These are phyloP conservation scores for Porodaedalea pini DNA, from an alignment of 1,284 basidiomycete species.

Conservation along the genomic window DNA sequence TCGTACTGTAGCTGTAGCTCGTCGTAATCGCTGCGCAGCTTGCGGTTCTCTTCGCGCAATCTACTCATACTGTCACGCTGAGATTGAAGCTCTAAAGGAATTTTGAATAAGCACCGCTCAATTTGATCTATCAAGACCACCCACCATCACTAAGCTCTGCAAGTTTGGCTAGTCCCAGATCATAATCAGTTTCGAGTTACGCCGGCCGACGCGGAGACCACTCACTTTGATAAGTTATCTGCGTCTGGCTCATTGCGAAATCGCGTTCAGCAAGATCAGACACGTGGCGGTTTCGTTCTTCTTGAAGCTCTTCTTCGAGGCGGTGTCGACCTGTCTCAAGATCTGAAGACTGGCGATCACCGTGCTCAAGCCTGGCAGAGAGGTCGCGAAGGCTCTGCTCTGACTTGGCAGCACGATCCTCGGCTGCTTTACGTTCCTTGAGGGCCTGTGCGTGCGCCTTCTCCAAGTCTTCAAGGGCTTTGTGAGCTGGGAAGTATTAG, in stretches of 20 bases:
- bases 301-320: slow-evolving; percentile 69
- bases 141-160: slow-evolving; percentile 74
- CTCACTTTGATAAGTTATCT: slow-evolving; percentile 79
- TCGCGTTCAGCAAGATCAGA: slow-evolving; percentile 76
- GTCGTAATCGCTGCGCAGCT: slow-evolving; percentile 72
- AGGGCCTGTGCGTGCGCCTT: slow-evolving; percentile 50
- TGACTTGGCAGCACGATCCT: slow-evolving; percentile 48
- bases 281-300: slow-evolving; percentile 71
- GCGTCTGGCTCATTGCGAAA: slow-evolving; percentile 71
- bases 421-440: slow-evolving; percentile 50
- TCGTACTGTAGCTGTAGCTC: slow-evolving; percentile 73
- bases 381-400: slow-evolving; percentile 59
- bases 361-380: slow-evolving; percentile 63
- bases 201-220: not conserved
- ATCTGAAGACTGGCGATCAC: slow-evolving; percentile 63
- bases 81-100: slow-evolving; percentile 58
- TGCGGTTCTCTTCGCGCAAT: slow-evolving; percentile 74
- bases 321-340: slow-evolving; percentile 59
- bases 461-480: slow-evolving; percentile 59
- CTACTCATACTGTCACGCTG: slow-evolving; percentile 72
- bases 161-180: slow-evolving; percentile 51
- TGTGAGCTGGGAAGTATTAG: slow-evolving; percentile 43
- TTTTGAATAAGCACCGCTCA: slow-evolving; percentile 4
- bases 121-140: slow-evolving; percentile 1
- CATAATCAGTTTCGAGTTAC: slow-evolving; percentile 5